A percentile compares a stretch with the other conserved stretches of the same genome.
Conservation (phyloP, 176 grass and related monocot species). For the Hsuehochloa calcarea region DNA sequence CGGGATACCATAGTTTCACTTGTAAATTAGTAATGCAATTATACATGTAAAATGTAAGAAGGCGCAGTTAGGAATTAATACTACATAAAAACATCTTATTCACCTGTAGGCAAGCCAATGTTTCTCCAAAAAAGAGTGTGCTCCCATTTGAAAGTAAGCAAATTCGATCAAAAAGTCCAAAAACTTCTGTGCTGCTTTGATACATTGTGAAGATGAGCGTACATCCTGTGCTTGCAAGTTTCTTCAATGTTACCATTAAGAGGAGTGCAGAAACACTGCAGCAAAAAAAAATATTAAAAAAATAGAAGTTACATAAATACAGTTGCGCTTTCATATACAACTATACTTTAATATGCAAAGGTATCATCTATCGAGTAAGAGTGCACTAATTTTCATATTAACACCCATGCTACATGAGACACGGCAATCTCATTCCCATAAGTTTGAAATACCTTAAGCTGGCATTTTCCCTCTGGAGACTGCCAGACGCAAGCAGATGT, state of each 20-base stretch:
- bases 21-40: not conserved
- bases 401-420: not conserved
- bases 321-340: not conserved
- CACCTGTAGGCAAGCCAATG: conserved; percentile 93
- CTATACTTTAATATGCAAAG: not conserved
- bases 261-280: conserved; percentile 89
- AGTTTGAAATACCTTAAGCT: not conserved
- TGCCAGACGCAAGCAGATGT: not conserved
- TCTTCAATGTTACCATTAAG: conserved; percentile 95
- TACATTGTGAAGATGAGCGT: conserved; percentile 97
- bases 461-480: not conserved
- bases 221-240: conserved; percentile 98
- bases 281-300: not conserved
- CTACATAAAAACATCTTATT: not conserved
- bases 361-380: not conserved
- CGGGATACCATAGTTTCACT: not conserved
- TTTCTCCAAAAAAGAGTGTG: conserved; percentile 95
- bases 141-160: conserved; percentile 97
- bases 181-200: conserved; percentile 97
- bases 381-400: not conserved
- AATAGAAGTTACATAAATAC: not conserved
- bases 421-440: not conserved
- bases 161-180: conserved; percentile 95
- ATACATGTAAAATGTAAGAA: not conserved
- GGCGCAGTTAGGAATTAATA: not conserved